Percentiles rank a stretch among this genome's conserved stretches.
Conservation (phyloP, 208 protist species). For the Leishmania tarentolae region DNA sequence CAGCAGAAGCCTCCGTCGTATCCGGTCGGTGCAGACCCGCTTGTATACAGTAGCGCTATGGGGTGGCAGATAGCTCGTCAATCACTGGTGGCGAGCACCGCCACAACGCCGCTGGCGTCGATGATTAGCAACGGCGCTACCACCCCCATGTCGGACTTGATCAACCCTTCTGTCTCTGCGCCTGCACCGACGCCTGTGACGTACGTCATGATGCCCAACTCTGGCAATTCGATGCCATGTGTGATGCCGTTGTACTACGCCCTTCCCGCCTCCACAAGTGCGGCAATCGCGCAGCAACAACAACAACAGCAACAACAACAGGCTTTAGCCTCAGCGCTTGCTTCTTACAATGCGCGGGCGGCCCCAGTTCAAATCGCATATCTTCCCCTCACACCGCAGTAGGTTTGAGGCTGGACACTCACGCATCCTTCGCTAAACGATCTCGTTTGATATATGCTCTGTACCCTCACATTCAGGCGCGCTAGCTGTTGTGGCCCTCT, state of each 20-base stretch:
- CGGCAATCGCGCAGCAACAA: slow-evolving; percentile 5
- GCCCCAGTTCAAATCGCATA: slow-evolving; percentile 7
- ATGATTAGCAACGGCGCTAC: not conserved
- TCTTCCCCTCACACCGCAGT: not conserved
- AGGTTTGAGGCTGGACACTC: not conserved
- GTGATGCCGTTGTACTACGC: slow-evolving; percentile 28
- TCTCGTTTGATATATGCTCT: not conserved
- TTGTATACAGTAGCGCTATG: slow-evolving; percentile 4
- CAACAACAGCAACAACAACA: slow-evolving; percentile 21
- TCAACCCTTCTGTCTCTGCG: not conserved
- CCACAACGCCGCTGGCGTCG: not conserved
- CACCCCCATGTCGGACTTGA: slow-evolving; percentile 5
- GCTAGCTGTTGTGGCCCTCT: not conserved
- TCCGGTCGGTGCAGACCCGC: slow-evolving; percentile 6
- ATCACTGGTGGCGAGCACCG: not conserved
- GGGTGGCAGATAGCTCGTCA: slow-evolving; percentile 9
- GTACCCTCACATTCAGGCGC: not conserved
- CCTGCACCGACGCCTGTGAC: slow-evolving; percentile 5
- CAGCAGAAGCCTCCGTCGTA: slow-evolving; percentile 14
- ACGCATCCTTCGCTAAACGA: not conserved
- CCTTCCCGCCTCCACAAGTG: slow-evolving; percentile 5
- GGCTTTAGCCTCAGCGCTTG: not conserved
- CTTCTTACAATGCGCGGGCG: not conserved
- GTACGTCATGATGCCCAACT: slow-evolving; percentile 19
- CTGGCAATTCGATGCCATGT: not conserved